Evolutionary conservation across 1,284 basidiomycete genomes (phyloP).

Genomic region (Violaceomyces palustris): DNA sequence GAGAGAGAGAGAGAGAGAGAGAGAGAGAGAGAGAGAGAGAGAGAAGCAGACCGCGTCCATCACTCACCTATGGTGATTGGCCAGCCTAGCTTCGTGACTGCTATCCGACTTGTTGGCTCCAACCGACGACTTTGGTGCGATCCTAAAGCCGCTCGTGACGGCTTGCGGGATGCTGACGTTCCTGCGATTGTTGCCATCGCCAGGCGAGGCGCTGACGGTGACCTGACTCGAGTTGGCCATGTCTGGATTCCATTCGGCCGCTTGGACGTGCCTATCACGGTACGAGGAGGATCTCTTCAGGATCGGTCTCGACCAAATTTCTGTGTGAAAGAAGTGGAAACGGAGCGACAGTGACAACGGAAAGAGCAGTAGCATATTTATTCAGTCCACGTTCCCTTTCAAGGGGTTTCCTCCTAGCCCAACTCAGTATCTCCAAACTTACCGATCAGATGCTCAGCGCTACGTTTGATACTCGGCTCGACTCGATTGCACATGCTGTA

Average conservation of each 20-base stretch:
- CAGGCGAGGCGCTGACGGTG: neutral
- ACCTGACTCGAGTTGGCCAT: conserved; percentile 15
- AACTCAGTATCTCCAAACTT: conserved; percentile 24
- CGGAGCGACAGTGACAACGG: neutral
- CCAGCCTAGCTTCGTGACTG: conserved; percentile 34
- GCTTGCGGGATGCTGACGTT: conserved; percentile 43
- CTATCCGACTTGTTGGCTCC: conserved; percentile 26
- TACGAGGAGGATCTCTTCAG: conserved; percentile 47
- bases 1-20: no score
- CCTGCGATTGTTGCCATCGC: conserved; percentile 12
- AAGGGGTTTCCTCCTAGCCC: no score
- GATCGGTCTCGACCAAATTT: conserved; percentile 51
- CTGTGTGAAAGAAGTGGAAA: conserved; percentile 5
- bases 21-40: no score
- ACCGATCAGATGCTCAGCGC: conserved; percentile 78
- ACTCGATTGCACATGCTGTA: conserved; percentile 87
- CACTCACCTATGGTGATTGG: conserved; percentile 32
- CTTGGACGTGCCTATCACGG: conserved; percentile 40
- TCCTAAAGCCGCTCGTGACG: conserved; percentile 36
- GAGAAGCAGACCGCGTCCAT: no score
- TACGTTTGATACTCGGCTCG: conserved; percentile 70
- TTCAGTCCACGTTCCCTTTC: no score
- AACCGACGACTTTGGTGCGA: conserved; percentile 30
- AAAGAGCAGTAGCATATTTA: no score
- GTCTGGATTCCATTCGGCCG: conserved; percentile 38